Conservation (phyloP, 2,329 filamentous ascomycete species). For the Nigrograna mackinnonii region DNA sequence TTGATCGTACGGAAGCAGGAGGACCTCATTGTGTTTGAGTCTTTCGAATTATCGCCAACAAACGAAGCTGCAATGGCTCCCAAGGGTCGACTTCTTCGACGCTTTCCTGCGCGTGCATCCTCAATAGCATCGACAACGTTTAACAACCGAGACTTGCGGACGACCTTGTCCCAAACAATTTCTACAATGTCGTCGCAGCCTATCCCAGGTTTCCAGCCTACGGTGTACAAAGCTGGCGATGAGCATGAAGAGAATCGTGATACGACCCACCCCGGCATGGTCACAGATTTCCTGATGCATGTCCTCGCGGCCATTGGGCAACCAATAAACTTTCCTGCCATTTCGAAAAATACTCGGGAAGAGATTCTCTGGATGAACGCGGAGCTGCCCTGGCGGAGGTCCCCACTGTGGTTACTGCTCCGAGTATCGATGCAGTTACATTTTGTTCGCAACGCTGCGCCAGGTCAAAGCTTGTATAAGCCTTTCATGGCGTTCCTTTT, state of each 20-base stretch:
- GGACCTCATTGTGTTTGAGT: slow-evolving; percentile 25
- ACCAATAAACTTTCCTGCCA: background rate
- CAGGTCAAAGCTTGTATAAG: slow-evolving; percentile 54
- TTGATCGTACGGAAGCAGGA: slow-evolving; percentile 44
- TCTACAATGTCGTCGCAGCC: background rate
- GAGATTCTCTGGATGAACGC: background rate
- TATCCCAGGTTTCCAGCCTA: background rate
- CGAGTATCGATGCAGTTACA: background rate
- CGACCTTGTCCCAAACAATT: background rate
- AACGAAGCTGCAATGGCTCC: slow-evolving; percentile 2
- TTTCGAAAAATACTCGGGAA: background rate
- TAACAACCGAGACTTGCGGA: background rate
- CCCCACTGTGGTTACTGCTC: background rate
- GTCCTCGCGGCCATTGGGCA: background rate
- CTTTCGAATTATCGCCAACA: slow-evolving; percentile 2
- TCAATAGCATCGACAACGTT: slow-evolving; percentile 16
- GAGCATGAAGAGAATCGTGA: slow-evolving; percentile 37
- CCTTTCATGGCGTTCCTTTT: slow-evolving; percentile 54
- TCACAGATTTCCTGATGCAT: background rate
- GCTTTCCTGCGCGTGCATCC: background rate
- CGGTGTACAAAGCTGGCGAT: slow-evolving; percentile 43
- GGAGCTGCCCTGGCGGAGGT: background rate
- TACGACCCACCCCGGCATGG: background rate
- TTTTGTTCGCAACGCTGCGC: slow-evolving; percentile 25
- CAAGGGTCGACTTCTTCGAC: background rate